These are phyloP conservation scores for Pleurotus pulmonarius DNA, from an alignment of 768 basidiomycete species.

Conservation along the genomic window DNA sequence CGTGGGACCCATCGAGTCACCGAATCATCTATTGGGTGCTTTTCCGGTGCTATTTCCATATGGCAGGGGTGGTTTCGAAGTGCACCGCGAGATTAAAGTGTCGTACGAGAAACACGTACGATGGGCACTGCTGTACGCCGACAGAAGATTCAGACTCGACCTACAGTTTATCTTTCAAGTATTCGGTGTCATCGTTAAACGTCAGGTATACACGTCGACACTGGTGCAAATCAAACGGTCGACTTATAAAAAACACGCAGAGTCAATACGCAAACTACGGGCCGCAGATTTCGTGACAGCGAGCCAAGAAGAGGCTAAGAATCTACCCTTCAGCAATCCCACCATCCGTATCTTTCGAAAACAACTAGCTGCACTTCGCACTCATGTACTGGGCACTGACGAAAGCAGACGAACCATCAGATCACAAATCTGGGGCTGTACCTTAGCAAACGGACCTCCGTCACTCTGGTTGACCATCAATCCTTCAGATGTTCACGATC, in stretches of 20 bases:
- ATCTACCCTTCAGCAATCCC: slow-evolving; percentile 15
- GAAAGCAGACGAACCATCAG: slow-evolving; percentile 14
- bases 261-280: slow-evolving; percentile 19
- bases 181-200: slow-evolving; percentile 27
- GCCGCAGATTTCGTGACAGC: slow-evolving; percentile 24
- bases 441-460: slow-evolving; percentile 27
- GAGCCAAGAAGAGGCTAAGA: slow-evolving; percentile 20
- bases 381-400: slow-evolving; percentile 20
- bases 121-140: slow-evolving; percentile 26
- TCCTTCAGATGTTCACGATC: slow-evolving; percentile 35
- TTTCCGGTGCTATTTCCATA: no score
- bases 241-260: slow-evolving; percentile 16
- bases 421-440: slow-evolving; percentile 29
- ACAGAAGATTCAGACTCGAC: slow-evolving; percentile 24
- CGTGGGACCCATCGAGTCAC: no score
- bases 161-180: slow-evolving; percentile 23
- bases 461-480: slow-evolving; percentile 43
- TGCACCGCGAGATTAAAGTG: slow-evolving; percentile 13
- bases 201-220: slow-evolving; percentile 15
- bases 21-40: no score
- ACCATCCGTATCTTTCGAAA: slow-evolving; percentile 13
- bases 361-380: slow-evolving; percentile 14
- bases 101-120: slow-evolving; percentile 23
- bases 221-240: slow-evolving; percentile 26
- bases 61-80: no score